phyloP scores from a whole-genome alignment of 805 yeast genomes.

The Lachancea dasiensis region DNA sequence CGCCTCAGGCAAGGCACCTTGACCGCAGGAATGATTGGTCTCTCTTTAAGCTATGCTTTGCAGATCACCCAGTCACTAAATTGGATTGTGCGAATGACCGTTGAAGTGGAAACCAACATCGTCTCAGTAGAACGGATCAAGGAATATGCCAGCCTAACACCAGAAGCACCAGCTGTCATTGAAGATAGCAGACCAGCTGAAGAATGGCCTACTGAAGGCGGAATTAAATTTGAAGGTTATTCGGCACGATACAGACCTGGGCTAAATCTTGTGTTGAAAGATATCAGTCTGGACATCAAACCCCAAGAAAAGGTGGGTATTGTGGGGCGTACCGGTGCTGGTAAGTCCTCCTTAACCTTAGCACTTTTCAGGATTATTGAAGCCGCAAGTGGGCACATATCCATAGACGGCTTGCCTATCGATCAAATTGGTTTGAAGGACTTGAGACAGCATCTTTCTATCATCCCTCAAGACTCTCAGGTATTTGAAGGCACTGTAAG shows the following conservation, averaged over 20 bases:
- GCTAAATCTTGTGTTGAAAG: conserved; percentile 70
- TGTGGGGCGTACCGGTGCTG: conserved; percentile 97
- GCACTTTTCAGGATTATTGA: conserved; percentile 85
- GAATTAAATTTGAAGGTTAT: conserved; percentile 60
- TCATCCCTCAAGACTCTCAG: conserved; percentile 93
- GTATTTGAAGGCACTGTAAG: conserved; percentile 82
- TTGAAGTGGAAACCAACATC: conserved; percentile 94
- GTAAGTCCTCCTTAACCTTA: conserved; percentile 79
- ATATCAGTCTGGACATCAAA: conserved; percentile 56
- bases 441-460: conserved; percentile 68
- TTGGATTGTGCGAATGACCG: conserved; percentile 99
- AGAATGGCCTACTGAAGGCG: conserved; percentile 72
- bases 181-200: conserved; percentile 60
- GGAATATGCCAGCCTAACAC: conserved; percentile 70
- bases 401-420: conserved; percentile 66
- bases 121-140: conserved; percentile 93
- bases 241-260: conserved; percentile 81
- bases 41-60: conserved; percentile 86
- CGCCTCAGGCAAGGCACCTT: conserved; percentile 62
- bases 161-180: conserved; percentile 80
- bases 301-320: conserved; percentile 86
- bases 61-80: conserved; percentile 90
- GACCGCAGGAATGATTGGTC: conserved; percentile 89
- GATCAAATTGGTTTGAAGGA: conserved; percentile 67
- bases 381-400: conserved; percentile 60